Base-by-base conservation (phyloP, 1,139 yeast genomes). In the Protomyces inundatus region DNA sequence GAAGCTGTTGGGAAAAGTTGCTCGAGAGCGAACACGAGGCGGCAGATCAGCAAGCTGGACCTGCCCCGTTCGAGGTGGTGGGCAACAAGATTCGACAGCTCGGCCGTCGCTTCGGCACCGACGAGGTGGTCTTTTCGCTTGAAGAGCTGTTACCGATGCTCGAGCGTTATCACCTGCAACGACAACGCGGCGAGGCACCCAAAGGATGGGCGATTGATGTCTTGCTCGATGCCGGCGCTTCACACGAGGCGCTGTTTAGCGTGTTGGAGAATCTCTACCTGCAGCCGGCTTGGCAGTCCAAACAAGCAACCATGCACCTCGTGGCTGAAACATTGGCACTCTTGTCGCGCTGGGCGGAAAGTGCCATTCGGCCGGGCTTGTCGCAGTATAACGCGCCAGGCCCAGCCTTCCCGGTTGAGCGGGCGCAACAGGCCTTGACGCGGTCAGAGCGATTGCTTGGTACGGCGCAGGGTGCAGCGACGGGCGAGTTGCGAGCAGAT, bases 121-220 rank as follows among this genome's bases (percentile, higher is more conserved):
- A 80, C 58, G 97, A 90, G 70, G 81, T 84, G 71, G 89, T 90
- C 1, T 90, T 91, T 78, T 96, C 97, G 7, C 79, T 88, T 14
- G 85, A 84, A 67, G 86, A 84, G 67, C 77, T 90, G 65, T 79
- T 89, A 68, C 87, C 88, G 65, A 78, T 87, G 55, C 69, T 77
- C 23, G 79, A 77, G 67, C 70, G 70, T 39, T 76, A 74, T 64
- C 73, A 80, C 16, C 72, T 77, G 50, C 79, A 64, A 36, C 70
- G 72, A 56, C 66, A 68, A 55, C 76, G 80, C 69, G 73, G 79
- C 69, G 72, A 80, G 71, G 78, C 79, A 64, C 81, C 77, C 32
- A 70, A 73, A 1, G 88, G 88, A 32, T 80, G 82, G 75, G 79
- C 79, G 42, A 83, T 86, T 6, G 90, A 90, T 66, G 82, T 90